Base-by-base conservation (phyloP, 805 yeast genomes). In the Teunomyces atbi region DNA sequence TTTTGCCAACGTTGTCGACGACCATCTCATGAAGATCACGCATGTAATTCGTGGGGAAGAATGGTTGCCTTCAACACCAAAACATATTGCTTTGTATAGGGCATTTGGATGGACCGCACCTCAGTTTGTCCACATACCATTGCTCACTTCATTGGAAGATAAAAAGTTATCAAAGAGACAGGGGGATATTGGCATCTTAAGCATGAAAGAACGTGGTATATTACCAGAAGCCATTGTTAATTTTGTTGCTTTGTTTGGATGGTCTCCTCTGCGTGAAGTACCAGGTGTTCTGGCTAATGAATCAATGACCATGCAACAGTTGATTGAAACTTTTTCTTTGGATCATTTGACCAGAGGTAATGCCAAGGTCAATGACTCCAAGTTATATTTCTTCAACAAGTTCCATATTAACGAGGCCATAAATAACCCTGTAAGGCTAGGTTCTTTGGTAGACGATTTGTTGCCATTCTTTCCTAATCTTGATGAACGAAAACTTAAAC, bases 31-130 rank as follows among this genome's bases (percentile, higher is more conserved):
- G 99, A 65, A 81, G 39, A 86, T 94, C 37, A 87, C 97, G 0
- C 97, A 94, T 65, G 99, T 94, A 6, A 82, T 94, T 4, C 75
- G 99, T 54, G 99, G 99, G 28, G 99, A 94, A 60, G 99, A 94
- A 64, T 94, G 99, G 99, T 69, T 94, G 8, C 86, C 96, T 1
- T 89, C 98, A 0, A 94, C 99, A 0, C 96, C 97, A 2, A 92
- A 91, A 57, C 99, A 94, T 59, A 75, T 90, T 39, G 92, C 96
- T 0, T 63, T 94, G 43, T 95, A 94, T 61, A 56, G 76, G 13
- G 96, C 97, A 0, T 84, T 92, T 60, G 89, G 87, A 0, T 92
- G 97, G 97, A 52, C 58, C 0, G 81, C 86, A 1, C 99, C 99
- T 0, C 58, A 74, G 15, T 94, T 81, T 61, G 75, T 86, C n/a